These are phyloP conservation scores for Dalbergia cultrata DNA, from an alignment of 306 rosid genomes.

Conservation along the genomic window DNA sequence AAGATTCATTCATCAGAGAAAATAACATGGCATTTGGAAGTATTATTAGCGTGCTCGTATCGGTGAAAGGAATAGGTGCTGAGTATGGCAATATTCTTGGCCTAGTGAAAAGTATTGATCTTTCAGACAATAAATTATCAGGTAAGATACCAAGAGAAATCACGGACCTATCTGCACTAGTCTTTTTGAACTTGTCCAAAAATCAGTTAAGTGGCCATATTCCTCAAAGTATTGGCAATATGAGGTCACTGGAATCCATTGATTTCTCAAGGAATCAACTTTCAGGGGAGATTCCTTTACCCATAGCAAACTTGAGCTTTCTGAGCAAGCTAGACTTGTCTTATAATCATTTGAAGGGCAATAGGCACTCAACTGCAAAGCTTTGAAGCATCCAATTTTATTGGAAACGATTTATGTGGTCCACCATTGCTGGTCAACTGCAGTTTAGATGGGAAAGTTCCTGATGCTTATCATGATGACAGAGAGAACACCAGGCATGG, in stretches of 20 bases:
- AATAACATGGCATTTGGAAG: too few relatives aligned
- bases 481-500: neutral
- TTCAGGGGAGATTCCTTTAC: slow-evolving; percentile 25
- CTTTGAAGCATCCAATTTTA: slow-evolving; percentile 41
- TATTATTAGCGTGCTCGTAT: neutral
- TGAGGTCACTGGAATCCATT: slow-evolving; percentile 18
- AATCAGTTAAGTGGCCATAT: slow-evolving; percentile 25
- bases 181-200: neutral
- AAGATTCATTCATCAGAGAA: neutral
- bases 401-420: slow-evolving; percentile 42
- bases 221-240: slow-evolving; percentile 36
- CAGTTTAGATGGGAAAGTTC: neutral
- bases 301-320: neutral
- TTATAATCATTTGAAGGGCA: neutral
- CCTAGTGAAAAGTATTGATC: neutral
- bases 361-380: slow-evolving; percentile 45
- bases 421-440: slow-evolving; percentile 1
- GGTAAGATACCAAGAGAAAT: neutral
- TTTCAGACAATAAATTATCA: neutral
- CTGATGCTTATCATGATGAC: neutral
- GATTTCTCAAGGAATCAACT: slow-evolving; percentile 50
- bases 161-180: neutral
- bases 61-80: slow-evolving; percentile 38
- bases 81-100: slow-evolving; percentile 4
- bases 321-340: neutral